Conservation (phyloP, 176 grass and related monocot genomes). For the Triticum monococcum region DNA sequence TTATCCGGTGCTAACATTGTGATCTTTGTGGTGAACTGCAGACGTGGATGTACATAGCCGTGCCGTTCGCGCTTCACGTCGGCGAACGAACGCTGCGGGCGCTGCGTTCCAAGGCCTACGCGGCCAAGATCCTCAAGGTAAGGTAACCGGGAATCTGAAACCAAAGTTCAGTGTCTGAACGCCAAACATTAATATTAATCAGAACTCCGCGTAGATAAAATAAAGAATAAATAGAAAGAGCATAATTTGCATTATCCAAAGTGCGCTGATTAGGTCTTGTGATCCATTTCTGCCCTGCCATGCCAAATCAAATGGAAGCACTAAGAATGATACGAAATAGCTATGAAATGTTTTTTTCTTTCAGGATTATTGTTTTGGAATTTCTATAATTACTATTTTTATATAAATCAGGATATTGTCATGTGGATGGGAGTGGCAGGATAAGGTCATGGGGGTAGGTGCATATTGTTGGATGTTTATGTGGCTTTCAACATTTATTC, state of each 20-base stretch:
- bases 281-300: too few species aligned
- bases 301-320: too few species aligned
- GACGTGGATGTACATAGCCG: slow-evolving; percentile 95
- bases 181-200: background rate
- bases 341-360: too few species aligned
- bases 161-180: background rate
- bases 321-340: too few species aligned
- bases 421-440: background rate
- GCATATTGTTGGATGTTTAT: too few species aligned
- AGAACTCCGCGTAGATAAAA: background rate
- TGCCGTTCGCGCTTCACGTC: slow-evolving; percentile 69
- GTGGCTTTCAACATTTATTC: too few species aligned
- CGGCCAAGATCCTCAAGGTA: slow-evolving; percentile 80
- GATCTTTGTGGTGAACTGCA: slow-evolving; percentile 26
- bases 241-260: background rate
- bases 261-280: too few species aligned
- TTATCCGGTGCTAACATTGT: slow-evolving; percentile 19
- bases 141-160: slow-evolving; percentile 25
- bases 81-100: slow-evolving; percentile 60
- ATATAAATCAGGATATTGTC: too few species aligned
- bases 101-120: slow-evolving; percentile 64
- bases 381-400: too few species aligned
- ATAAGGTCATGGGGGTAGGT: background rate
- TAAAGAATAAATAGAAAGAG: background rate
- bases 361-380: too few species aligned